phyloP scores from a whole-genome alignment of 2,329 filamentous ascomycete genomes.

The Beauveria pseudobassiana region DNA sequence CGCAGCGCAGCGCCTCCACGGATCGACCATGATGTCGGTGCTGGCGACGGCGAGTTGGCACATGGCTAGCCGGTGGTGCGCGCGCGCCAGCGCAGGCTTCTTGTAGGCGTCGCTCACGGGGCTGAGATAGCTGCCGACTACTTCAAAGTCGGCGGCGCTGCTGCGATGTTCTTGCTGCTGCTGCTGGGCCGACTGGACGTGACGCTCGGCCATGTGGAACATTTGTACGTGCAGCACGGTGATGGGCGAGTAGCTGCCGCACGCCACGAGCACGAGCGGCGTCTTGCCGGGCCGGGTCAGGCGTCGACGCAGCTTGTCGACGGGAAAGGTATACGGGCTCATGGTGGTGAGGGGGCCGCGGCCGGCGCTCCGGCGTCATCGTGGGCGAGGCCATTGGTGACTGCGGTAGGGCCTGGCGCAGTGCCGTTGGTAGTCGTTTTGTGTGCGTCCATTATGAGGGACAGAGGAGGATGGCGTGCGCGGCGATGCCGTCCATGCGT shows the following conservation, averaged over 20 bases:
- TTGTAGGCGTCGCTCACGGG: conserved; percentile 28
- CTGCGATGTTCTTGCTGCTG: not conserved
- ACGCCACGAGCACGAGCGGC: conserved; percentile 60
- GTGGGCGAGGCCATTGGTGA: not conserved
- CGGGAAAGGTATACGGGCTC: conserved; percentile 48
- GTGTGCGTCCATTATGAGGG: not conserved
- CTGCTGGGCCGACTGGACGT: conserved; percentile 20
- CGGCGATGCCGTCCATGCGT: conserved; percentile 10
- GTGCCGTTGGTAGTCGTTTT: not conserved
- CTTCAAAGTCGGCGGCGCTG: conserved; percentile 53
- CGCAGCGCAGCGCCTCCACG: conserved; percentile 56
- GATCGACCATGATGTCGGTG: conserved; percentile 73
- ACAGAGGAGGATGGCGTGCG: not conserved
- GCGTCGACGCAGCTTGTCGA: conserved; percentile 48
- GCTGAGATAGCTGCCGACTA: conserved; percentile 65
- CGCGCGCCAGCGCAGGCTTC: conserved; percentile 34
- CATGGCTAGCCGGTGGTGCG: conserved; percentile 49
- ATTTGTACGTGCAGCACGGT: conserved; percentile 71
- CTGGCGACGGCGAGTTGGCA: conserved; percentile 68
- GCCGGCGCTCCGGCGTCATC: not conserved
- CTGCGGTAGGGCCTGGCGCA: not conserved
- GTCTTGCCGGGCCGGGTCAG: conserved; percentile 48
- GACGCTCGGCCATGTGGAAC: conserved; percentile 76
- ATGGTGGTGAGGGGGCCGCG: not conserved
- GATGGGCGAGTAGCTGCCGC: conserved; percentile 64